A percentile compares a stretch with the other conserved stretches of the same genome.
phyloP scores from a whole-genome alignment of 2,329 filamentous ascomycete genomes.

The Venturia effusa region DNA sequence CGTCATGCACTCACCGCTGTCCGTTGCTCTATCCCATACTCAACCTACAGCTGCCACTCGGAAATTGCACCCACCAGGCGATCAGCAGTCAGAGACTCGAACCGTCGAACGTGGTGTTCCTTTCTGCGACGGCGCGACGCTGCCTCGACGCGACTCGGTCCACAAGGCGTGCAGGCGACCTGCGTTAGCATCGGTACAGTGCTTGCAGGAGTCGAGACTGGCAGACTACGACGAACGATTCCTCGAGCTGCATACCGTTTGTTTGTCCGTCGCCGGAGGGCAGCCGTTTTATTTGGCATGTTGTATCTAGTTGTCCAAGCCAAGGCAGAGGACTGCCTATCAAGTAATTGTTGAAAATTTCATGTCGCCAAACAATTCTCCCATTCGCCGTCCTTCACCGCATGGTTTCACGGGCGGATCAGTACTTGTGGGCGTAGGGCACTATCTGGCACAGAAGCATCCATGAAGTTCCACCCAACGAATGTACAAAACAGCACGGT shows the following conservation, averaged over 20 bases:
- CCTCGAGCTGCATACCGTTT: background rate
- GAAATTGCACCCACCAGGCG: background rate
- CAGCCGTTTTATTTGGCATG: background rate
- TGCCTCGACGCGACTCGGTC: background rate
- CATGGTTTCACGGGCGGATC: background rate
- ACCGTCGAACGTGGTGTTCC: background rate
- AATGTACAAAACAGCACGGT: background rate
- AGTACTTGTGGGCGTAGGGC: background rate
- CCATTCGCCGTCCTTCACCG: background rate
- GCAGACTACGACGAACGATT: background rate
- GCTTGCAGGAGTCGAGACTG: background rate
- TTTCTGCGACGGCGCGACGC: background rate
- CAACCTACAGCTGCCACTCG: background rate
- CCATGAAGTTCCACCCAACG: background rate
- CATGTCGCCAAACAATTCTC: background rate
- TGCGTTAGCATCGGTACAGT: slow-evolving; percentile 2
- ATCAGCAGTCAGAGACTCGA: background rate
- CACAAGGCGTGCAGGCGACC: background rate
- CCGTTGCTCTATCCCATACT: background rate
- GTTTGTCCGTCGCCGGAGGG: background rate
- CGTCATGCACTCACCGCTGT: background rate
- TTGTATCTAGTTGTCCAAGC: background rate
- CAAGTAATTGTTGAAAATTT: background rate
- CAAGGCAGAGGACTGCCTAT: background rate
- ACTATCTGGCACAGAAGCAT: background rate